Evolutionary conservation across 306 rosid genomes (phyloP).

Genomic region (Ceratonia siliqua): DNA sequence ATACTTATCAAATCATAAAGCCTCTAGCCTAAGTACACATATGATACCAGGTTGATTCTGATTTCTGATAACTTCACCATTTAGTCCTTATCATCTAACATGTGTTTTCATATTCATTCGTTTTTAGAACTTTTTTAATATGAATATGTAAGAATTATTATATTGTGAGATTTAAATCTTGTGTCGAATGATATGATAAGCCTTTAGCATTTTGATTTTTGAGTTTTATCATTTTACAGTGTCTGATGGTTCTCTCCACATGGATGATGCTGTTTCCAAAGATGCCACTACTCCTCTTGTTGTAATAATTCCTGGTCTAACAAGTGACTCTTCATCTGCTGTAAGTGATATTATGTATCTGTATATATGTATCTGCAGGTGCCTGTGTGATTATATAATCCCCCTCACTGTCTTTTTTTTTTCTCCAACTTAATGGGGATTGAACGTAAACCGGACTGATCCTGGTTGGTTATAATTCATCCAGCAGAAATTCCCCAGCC

Average conservation of each 20-base stretch:
- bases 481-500: neutral
- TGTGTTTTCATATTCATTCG: neutral
- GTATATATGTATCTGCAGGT: neutral
- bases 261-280: slow-evolving; percentile 35
- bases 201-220: neutral
- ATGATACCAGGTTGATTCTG: slow-evolving; percentile 15
- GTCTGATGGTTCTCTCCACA: slow-evolving; percentile 37
- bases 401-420: neutral
- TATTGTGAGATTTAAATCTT: neutral
- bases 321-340: slow-evolving; percentile 80
- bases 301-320: slow-evolving; percentile 80
- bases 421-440: neutral
- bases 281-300: slow-evolving; percentile 68
- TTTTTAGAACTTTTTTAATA: neutral
- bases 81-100: neutral
- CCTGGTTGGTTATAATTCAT: neutral
- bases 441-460: neutral
- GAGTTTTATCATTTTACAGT: slow-evolving; percentile 45
- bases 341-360: slow-evolving; percentile 52
- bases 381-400: slow-evolving; percentile 7
- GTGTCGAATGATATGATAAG: neutral
- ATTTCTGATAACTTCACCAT: neutral
- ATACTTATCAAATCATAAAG: slow-evolving; percentile 5
- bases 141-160: neutral
- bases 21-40: neutral